Conservation (phyloP, 257 asterid species). For the Scutellaria minor region DNA sequence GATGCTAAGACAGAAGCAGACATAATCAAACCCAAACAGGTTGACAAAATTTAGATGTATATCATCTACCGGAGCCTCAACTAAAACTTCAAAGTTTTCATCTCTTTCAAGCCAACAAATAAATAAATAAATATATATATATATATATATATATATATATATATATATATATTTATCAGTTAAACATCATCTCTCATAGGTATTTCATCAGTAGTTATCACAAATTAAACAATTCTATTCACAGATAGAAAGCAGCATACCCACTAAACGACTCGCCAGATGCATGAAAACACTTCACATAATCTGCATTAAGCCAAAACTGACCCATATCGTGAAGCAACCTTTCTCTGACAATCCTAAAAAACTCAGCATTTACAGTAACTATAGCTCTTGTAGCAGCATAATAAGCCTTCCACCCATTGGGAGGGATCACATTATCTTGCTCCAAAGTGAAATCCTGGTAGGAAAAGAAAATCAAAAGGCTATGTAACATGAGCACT, state of each 20-base stretch:
- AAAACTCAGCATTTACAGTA: constrained; percentile 69
- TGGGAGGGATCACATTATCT: constrained; percentile 65
- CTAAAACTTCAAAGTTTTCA: constrained; percentile 9
- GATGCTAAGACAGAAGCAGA: not conserved
- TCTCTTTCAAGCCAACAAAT: not conserved
- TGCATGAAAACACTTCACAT: constrained; percentile 91
- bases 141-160: too few relatives aligned
- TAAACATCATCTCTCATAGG: constrained; percentile 1
- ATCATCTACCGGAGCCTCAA: not conserved
- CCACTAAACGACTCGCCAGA: constrained; percentile 85
- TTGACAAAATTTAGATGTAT: not conserved
- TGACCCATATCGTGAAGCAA: constrained; percentile 77
- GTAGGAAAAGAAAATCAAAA: constrained; percentile 11
- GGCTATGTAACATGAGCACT: constrained; percentile 29
- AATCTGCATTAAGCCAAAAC: constrained; percentile 93
- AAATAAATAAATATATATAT: not conserved
- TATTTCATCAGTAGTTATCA: not conserved
- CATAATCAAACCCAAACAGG: not conserved
- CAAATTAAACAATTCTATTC: not conserved
- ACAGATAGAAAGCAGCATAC: constrained; percentile 53
- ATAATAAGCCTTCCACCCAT: constrained; percentile 98
- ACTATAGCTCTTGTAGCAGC: constrained; percentile 92
- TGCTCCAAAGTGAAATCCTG: constrained; percentile 97
- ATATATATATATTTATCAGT: not conserved
- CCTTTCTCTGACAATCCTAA: constrained; percentile 66